Evolutionary conservation across 805 yeast genomes (phyloP), one percentile per base, ranked within the genome.

Genomic region (Myxozyma monticola): DNA sequence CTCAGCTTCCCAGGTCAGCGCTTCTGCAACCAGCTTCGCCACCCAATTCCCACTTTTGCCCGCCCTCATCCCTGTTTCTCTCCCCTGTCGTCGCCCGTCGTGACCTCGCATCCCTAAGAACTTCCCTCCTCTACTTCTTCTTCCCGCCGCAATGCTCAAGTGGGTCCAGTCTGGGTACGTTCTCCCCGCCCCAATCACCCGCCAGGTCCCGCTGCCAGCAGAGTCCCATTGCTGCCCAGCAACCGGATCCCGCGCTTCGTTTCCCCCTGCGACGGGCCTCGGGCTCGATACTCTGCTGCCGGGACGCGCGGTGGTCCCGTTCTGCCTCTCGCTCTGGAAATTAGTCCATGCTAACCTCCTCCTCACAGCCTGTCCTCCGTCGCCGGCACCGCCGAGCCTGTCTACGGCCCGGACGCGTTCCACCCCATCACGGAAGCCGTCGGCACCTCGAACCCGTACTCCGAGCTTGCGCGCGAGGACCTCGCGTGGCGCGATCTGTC

Each of bases 311-410:
- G n/a, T n/a, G 30, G 7, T 8, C 30, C 7, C 30, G 30, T 12
- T 8, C 12, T 8, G 30, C 12, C 30, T 7, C 30, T 26, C 30
- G 30, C n/a, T n/a, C n/a, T n/a, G n/a, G n/a, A n/a, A n/a, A n/a
- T n/a, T n/a, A 9, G 39, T 24, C 10, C 9, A 17, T n/a, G 18
- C 9, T n/a, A 20, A 39, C 18, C 35, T 18, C 10, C 18, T n/a
- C 8, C 24, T 7, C 21, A n/a, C 41, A 43, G 53, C 20, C 25
- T 86, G 46, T 87, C 97, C n/a, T 93, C 95, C 4, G 93, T 89
- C 39, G 91, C 97, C 4, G 99, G 99, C 48, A 80, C 95, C 10
- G 96, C 96, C 1, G 99, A 93, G 69, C 99, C 99, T 22, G 96
- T 85, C 65, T 93, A 93, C 64, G 99, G 99, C 45, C 78, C 84